These are phyloP conservation scores for Obelidium mucronatum DNA, from an alignment of 192 early-diverging fungal genomes.

Conservation along the genomic window DNA sequence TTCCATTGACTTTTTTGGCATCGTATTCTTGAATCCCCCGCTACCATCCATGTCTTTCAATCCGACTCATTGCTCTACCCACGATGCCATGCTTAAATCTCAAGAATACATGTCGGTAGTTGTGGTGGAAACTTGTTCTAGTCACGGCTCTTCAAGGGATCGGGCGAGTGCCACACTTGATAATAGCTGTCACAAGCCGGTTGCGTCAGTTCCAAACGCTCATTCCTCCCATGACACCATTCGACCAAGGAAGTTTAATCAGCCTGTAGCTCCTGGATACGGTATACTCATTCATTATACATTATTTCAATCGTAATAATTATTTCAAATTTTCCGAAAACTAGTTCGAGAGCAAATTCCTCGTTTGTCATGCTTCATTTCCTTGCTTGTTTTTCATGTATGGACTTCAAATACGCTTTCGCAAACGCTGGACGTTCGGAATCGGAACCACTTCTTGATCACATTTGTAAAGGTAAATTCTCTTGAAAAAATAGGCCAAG, in stretches of 20 bases:
- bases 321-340: background rate
- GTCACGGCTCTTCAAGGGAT: background rate
- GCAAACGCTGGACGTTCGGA: constrained; percentile 37
- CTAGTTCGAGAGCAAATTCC: constrained; percentile 36
- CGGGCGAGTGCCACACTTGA: too few relatives aligned
- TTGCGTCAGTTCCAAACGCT: background rate
- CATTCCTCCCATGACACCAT: background rate
- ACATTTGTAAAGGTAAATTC: constrained; percentile 37
- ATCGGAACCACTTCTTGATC: constrained; percentile 15
- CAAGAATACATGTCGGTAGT: background rate
- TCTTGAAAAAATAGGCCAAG: background rate
- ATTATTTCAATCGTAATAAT: background rate
- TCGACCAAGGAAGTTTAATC: too few relatives aligned
- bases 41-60: too few relatives aligned
- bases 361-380: constrained; percentile 29
- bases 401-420: constrained; percentile 33
- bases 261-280: too few relatives aligned
- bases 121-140: background rate
- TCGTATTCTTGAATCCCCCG: too few relatives aligned
- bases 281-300: background rate
- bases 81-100: too few relatives aligned
- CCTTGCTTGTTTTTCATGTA: constrained; percentile 33
- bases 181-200: background rate
- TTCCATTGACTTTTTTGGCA: too few relatives aligned
- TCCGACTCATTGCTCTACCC: too few relatives aligned